Evolutionary conservation across 176 grass and related monocot genomes (phyloP).

Genomic region (Elymus sibiricus): DNA sequence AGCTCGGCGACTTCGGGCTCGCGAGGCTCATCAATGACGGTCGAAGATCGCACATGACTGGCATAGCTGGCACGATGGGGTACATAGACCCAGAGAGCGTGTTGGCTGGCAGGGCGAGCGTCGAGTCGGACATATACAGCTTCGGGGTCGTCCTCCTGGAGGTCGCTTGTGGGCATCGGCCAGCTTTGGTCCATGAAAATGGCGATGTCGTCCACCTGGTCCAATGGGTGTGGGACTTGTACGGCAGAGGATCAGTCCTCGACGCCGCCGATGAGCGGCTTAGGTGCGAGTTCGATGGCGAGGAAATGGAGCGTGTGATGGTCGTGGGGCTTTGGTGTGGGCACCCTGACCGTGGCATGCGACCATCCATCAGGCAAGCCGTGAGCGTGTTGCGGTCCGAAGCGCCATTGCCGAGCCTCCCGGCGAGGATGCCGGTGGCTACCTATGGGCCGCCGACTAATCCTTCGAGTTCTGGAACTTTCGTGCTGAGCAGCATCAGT

Average conservation of each 20-base stretch:
- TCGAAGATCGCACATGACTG: background rate
- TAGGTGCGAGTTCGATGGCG: background rate
- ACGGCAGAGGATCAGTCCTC: background rate
- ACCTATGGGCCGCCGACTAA: background rate
- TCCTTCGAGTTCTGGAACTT: background rate
- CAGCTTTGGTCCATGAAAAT: accelerated
- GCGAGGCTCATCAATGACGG: background rate
- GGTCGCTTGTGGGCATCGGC: background rate
- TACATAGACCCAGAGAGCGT: background rate
- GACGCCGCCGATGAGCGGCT: background rate
- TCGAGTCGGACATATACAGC: conserved; percentile 20
- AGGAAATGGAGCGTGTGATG: conserved; percentile 17
- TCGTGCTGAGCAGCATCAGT: background rate
- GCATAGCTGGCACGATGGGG: background rate
- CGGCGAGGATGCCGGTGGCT: background rate
- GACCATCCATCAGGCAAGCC: conserved; percentile 20
- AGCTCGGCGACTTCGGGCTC: conserved; percentile 7
- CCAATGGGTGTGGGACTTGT: conserved; percentile 15
- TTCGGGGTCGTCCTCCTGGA: conserved; percentile 40
- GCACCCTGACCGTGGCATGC: background rate
- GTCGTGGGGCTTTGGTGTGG: conserved; percentile 37
- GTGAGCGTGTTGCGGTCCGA: conserved; percentile 16
- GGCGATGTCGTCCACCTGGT: background rate
- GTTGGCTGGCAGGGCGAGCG: background rate
- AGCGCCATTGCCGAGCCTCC: background rate